phyloP scores from a whole-genome alignment of 2,329 filamentous ascomycete genomes.

The Cryphonectria carpinicola region DNA sequence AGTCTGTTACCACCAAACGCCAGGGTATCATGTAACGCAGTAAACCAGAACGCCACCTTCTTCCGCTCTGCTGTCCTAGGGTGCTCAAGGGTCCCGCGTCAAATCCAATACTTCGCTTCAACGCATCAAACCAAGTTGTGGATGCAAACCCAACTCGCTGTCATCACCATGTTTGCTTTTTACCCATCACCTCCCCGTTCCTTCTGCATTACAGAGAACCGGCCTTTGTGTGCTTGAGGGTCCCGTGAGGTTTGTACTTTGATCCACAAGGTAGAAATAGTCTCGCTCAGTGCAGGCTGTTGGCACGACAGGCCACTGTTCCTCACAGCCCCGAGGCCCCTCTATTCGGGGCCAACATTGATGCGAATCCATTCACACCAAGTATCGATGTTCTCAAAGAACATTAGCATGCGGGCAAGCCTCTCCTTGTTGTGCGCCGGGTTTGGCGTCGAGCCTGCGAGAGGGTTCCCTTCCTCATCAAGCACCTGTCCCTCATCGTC shows the following conservation, averaged over 20 bases:
- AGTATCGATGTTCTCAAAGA: slow-evolving; percentile 55
- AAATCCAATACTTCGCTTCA: neutral
- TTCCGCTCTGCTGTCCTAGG: neutral
- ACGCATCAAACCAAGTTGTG: neutral
- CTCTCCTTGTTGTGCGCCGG: slow-evolving; percentile 40
- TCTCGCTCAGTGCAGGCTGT: neutral
- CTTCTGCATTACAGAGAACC: neutral
- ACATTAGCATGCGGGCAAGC: slow-evolving; percentile 51
- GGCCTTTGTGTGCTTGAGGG: neutral
- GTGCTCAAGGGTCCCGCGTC: neutral
- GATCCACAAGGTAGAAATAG: neutral
- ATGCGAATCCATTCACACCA: slow-evolving; percentile 59
- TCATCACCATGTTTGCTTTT: neutral
- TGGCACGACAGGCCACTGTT: neutral
- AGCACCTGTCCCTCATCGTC: slow-evolving; percentile 27
- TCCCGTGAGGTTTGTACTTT: neutral
- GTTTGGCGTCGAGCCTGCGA: slow-evolving; percentile 31
- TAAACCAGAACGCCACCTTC: slow-evolving; percentile 3
- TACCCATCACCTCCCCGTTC: neutral
- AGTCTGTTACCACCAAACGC: slow-evolving; percentile 1
- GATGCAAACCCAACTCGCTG: neutral
- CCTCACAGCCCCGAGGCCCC: neutral
- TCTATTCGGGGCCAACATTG: slow-evolving; percentile 33
- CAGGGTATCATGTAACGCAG: slow-evolving; percentile 8
- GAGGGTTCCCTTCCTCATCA: slow-evolving; percentile 37